Percentiles rank a stretch among this genome's conserved stretches.
These are phyloP conservation scores for Penicillium goetzii DNA, from an alignment of 495 filamentous ascomycete species.

Conservation along the genomic window DNA sequence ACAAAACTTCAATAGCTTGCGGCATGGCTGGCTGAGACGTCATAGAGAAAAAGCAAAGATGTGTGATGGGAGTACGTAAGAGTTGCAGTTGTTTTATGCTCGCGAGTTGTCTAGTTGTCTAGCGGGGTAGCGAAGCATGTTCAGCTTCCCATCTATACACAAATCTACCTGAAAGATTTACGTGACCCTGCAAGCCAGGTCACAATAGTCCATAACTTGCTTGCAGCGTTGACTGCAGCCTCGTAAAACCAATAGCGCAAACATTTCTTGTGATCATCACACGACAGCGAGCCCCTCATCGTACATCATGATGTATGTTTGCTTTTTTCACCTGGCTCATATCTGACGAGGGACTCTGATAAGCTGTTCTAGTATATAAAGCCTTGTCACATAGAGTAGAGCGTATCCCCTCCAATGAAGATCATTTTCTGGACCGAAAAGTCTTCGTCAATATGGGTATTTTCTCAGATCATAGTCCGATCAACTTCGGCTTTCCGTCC, in stretches of 20 bases:
- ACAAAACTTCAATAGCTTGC: neutral
- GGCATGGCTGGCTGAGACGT: neutral
- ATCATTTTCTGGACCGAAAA: neutral
- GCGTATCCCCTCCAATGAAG: neutral
- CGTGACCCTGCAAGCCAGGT: neutral
- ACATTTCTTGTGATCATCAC: slow-evolving; percentile 1
- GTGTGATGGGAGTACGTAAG: neutral
- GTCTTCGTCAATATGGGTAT: slow-evolving; percentile 6
- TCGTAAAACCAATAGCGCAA: neutral
- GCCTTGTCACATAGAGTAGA: neutral
- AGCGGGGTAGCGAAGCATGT: slow-evolving; percentile 1
- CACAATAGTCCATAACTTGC: neutral
- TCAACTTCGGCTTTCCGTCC: slow-evolving; percentile 10
- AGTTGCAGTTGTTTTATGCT: neutral
- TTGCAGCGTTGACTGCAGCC: neutral
- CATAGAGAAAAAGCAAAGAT: neutral
- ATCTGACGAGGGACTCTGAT: neutral
- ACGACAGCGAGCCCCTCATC: neutral
- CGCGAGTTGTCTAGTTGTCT: neutral
- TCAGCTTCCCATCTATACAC: neutral
- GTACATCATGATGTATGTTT: neutral
- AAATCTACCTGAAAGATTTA: neutral
- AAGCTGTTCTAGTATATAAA: slow-evolving; percentile 10
- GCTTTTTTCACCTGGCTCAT: neutral
- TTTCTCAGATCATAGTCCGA: neutral